These are phyloP conservation scores for Dactylellina haptotyla DNA, from an alignment of 2,329 filamentous ascomycete genomes.

Conservation along the genomic window DNA sequence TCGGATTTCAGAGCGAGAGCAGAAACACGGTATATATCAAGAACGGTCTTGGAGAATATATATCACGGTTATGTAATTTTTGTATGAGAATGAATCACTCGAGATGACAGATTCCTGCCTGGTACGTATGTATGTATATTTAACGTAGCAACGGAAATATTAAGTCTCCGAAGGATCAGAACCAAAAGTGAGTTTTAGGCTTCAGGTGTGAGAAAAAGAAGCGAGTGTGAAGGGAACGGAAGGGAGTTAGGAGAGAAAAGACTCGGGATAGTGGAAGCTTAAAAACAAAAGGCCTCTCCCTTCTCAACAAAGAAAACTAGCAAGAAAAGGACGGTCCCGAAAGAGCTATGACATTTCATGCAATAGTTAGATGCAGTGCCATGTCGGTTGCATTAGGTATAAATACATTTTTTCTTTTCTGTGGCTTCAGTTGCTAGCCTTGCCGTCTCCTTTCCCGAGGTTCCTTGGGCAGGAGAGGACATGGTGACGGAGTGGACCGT, in stretches of 20 bases:
- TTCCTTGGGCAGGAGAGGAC: too few species aligned
- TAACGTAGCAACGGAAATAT: too few species aligned
- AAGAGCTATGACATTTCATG: conserved; percentile 4
- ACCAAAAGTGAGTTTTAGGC: conserved; percentile 2
- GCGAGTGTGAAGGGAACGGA: neutral
- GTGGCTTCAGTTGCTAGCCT: neutral
- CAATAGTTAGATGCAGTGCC: conserved; percentile 32
- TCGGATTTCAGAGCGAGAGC: neutral
- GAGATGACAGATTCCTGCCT: neutral
- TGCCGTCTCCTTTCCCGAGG: conserved; percentile 31
- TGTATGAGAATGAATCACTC: neutral
- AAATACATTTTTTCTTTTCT: conserved; percentile 7
- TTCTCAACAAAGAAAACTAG: neutral
- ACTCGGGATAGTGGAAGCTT: conserved; percentile 22
- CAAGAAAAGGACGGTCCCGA: conserved; percentile 1
- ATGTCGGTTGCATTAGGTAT: conserved; percentile 46
- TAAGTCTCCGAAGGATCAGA: conserved; percentile 1
- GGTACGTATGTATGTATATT: neutral
- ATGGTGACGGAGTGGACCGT: conserved; percentile 15
- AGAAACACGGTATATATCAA: neutral
- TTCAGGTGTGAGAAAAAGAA: neutral
- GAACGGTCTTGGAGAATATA: neutral
- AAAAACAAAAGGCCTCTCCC: conserved; percentile 8
- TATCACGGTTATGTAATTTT: too few species aligned
- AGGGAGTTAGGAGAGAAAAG: too few species aligned